Base-by-base conservation (phyloP, 2,329 filamentous ascomycete genomes). In the Xylaria sp. region DNA sequence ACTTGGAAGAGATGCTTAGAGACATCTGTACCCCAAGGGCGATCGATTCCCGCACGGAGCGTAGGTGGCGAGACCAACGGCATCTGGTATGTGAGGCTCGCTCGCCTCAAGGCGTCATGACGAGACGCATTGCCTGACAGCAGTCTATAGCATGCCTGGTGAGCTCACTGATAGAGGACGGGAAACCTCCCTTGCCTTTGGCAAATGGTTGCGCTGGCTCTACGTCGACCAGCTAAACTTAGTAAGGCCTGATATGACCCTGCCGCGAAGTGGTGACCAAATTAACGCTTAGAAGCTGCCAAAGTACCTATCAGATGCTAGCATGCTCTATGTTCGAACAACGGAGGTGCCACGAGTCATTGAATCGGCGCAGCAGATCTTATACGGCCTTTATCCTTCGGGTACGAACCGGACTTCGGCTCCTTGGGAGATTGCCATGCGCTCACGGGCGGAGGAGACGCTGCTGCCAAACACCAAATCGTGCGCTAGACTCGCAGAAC, bases 401-500 rank as follows among this genome's bases (percentile, higher is more conserved):
- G 58, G 32, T 36, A 48, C 45, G 32, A 60, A 60, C 45, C 43
- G 32, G 15, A 60, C 45, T 10, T 60, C 30, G 45, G 58, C 30
- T 60, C 58, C 58, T 32, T 60, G 58, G 45, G 39, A 60, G 36
- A 60, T 60, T 50, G 58, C 30, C 58, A 60, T 60, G 43, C 58
- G 58, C 45, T 60, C 58, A 50, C 58, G 58, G 58, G 58, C 58
- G 30, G 58, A 52, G 30, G 58, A 60, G 25, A 60, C 58, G 43
- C 58, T 60, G 30, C 30, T 60, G 4, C 58, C 58, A n/a, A 60
- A 62, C 36, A 55, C 53, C 34, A 62, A 62, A 30, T 62, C 60
- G 15, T 62, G 60, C 56, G 48, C 60, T 18, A 63, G 60, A 63
- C 60, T 63, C 48, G 60, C 60, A 55, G 60, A 63, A 39, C 60